Conservation (phyloP, 1,284 basidiomycete species). For the Tilletia setariae region DNA sequence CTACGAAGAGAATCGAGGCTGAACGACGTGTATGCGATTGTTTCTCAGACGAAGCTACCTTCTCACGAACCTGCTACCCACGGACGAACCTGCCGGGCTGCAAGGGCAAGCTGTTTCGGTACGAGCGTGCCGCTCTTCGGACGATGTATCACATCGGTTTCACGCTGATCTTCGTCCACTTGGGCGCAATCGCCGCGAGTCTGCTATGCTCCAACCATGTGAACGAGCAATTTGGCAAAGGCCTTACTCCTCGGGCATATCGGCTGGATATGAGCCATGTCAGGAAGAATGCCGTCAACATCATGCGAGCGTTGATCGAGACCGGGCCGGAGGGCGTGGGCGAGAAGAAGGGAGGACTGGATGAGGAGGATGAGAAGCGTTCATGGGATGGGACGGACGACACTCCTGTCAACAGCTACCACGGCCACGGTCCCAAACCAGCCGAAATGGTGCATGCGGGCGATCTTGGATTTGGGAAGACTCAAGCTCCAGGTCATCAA, state of each 20-base stretch:
- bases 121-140: slow-evolving; percentile 17
- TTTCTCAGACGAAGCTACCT: slow-evolving; percentile 40
- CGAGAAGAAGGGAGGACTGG: not conserved
- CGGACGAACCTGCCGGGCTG: slow-evolving; percentile 52
- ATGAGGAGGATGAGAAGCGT: slow-evolving; percentile 16
- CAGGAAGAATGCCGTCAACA: slow-evolving; percentile 20
- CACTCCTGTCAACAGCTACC: not conserved
- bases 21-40: not conserved
- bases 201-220: slow-evolving; percentile 25
- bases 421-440: not conserved
- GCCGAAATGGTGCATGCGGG: slow-evolving; percentile 7
- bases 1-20: not conserved
- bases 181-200: slow-evolving; percentile 15
- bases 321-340: not conserved
- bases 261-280: slow-evolving; percentile 23
- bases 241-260: slow-evolving; percentile 22
- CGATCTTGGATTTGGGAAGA: not conserved
- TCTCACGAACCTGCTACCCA: slow-evolving; percentile 54
- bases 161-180: slow-evolving; percentile 22
- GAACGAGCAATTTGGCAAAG: slow-evolving; percentile 24
- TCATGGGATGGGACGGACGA: not conserved
- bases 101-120: slow-evolving; percentile 45
- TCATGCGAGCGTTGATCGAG: slow-evolving; percentile 16
- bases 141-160: slow-evolving; percentile 19
- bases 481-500: not conserved